Evolutionary conservation across 768 basidiomycete species (phyloP), one percentile per base, ranked within the genome.

Genomic region (Mycena galericulata): DNA sequence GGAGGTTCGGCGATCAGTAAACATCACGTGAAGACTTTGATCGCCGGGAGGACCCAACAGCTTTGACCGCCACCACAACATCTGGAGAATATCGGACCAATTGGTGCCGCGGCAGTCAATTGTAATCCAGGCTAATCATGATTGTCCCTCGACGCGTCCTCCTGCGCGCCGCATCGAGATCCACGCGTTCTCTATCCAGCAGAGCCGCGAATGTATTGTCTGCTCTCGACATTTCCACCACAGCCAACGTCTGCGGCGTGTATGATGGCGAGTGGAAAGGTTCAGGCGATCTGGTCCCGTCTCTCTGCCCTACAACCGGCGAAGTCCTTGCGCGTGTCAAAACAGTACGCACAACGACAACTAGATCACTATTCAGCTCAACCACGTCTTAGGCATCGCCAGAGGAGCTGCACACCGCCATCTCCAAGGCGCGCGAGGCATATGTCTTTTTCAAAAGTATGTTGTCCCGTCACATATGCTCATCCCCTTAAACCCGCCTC

Each of bases 231-330:
- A 88, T 95, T 62, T 83, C 84, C 9, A 82, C 84, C 7, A 76
- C 81, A n/a, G 81, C 82, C 15, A 90, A 91, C 56, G 73, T 93
- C 18, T 79, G 84, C 14, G 94, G 95, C 2, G 92, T 96, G 20
- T 96, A 93, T 74, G 91, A 96, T 74, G 94, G 94, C 38, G 80
- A 85, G 72, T 96, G 95, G 95, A 82, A 85, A 63, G 95, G 94
- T 24, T 85, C 87, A 22, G 95, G 95, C 3, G 90, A 92, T 58
- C 62, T 93, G 6, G 74, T 93, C 20, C 81, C 87, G 71, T 94
- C 92, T 57, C 75, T 87, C 20, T 97, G 96, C 77, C 96, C 96
- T 17, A 89, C 94, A 11, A 97, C 96, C 18, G 95, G 95, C 3
- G 95, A 97, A 75, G 82, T 90, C 18, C 82, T 98, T 40, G 96